These are phyloP conservation scores for Fusarium nygamai DNA, from an alignment of 2,329 filamentous ascomycete genomes.

Conservation along the genomic window DNA sequence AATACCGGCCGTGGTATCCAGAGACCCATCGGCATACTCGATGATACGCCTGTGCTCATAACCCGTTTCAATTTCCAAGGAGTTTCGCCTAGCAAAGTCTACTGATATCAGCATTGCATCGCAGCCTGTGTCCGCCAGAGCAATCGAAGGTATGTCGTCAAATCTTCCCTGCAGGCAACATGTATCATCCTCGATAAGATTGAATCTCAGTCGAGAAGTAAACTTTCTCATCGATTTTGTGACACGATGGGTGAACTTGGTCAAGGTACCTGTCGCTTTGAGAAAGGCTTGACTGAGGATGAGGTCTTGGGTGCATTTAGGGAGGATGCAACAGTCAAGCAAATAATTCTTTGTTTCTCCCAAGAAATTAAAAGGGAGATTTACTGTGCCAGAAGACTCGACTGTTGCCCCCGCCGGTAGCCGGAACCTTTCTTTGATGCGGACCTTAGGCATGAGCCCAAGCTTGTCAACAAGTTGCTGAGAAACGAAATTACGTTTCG, in stretches of 20 bases:
- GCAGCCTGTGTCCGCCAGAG: not conserved
- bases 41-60: not conserved
- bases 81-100: not conserved
- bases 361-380: not conserved
- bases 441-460: accelerated
- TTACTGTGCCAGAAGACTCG: accelerated
- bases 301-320: not conserved
- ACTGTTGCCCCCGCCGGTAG: not conserved
- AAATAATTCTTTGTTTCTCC: not conserved
- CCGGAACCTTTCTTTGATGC: accelerated
- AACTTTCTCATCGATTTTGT: accelerated
- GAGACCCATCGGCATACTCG: not conserved
- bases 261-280: not conserved
- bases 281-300: not conserved
- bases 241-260: not conserved
- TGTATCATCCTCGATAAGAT: not conserved
- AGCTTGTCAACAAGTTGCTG: not conserved
- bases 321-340: not conserved
- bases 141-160: not conserved
- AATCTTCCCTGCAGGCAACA: not conserved
- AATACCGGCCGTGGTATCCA: not conserved
- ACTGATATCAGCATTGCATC: constrained; percentile 1
- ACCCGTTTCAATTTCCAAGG: not conserved
- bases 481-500: constrained; percentile 1
- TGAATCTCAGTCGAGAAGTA: accelerated